Evolutionary conservation across 2,329 filamentous ascomycete genomes (phyloP).

Genomic region (Capronia coronata): DNA sequence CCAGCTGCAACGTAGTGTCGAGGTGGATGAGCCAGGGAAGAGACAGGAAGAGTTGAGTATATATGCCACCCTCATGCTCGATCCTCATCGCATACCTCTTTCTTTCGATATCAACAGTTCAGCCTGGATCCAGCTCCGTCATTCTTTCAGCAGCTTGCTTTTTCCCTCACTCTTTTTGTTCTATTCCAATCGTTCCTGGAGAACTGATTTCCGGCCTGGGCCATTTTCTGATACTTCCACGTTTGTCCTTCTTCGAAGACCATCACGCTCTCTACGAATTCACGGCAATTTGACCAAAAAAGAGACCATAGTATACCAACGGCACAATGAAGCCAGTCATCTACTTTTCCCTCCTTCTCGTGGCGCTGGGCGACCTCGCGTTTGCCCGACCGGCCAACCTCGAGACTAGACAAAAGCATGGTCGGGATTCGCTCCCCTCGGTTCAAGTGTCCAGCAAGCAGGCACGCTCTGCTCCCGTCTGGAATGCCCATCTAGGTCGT

Average conservation of each 20-base stretch:
- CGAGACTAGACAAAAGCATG: slow-evolving; percentile 3
- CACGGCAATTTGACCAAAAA: background rate
- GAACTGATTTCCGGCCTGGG: slow-evolving; percentile 14
- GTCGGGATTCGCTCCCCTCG: background rate
- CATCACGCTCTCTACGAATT: slow-evolving; percentile 9
- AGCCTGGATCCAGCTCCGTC: slow-evolving; percentile 4
- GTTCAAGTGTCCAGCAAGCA: background rate
- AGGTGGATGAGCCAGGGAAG: background rate
- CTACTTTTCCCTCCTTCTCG: slow-evolving; percentile 10
- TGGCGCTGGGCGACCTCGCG: slow-evolving; percentile 7
- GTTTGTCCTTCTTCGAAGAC: background rate
- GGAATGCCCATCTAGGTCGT: slow-evolving; percentile 11
- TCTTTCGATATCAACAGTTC: slow-evolving; percentile 6
- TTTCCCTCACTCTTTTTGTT: slow-evolving; percentile 5
- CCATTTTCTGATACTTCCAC: slow-evolving; percentile 2
- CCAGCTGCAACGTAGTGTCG: background rate
- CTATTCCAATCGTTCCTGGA: slow-evolving; percentile 19
- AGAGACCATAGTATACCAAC: background rate
- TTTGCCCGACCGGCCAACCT: slow-evolving; percentile 13
- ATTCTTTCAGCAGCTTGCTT: background rate
- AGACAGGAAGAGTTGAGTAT: background rate
- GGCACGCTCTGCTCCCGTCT: slow-evolving; percentile 2
- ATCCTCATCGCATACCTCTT: background rate
- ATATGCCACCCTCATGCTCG: slow-evolving; percentile 1
- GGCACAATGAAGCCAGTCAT: slow-evolving; percentile 11